Evolutionary conservation across 257 asterid species (phyloP).

Genomic region (Nicotiana otophora): DNA sequence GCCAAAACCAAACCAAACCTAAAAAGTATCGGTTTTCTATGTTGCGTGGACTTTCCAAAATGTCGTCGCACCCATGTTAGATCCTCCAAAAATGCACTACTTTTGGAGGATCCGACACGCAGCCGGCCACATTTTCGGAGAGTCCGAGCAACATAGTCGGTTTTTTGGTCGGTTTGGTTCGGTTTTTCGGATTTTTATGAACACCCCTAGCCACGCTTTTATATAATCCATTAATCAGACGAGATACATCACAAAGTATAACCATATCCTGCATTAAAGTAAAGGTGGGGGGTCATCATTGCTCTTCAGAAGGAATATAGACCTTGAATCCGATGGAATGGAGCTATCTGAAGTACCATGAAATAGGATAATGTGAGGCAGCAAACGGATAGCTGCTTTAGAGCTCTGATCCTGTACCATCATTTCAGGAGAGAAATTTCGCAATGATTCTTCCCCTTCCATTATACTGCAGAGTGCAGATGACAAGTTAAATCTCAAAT

Average conservation of each 20-base stretch:
- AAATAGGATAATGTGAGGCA: conserved; percentile 68
- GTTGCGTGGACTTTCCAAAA: too few relatives aligned
- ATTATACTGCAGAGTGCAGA: conserved; percentile 63
- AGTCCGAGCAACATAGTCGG: too few relatives aligned
- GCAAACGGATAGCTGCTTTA: conserved; percentile 36
- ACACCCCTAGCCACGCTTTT: too few relatives aligned
- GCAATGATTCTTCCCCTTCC: conserved; percentile 87
- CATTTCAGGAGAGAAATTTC: conserved; percentile 75
- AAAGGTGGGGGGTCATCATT: not conserved
- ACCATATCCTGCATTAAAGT: not conserved
- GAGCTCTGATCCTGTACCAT: conserved; percentile 43
- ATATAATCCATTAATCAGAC: not conserved
- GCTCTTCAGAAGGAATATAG: conserved; percentile 18
- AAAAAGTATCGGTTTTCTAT: too few relatives aligned
- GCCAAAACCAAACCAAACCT: too few relatives aligned
- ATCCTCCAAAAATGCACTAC: too few relatives aligned
- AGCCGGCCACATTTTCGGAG: too few relatives aligned
- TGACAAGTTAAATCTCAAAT: conserved; percentile 10
- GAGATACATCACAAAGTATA: not conserved
- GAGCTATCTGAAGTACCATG: conserved; percentile 84
- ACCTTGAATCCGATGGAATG: conserved; percentile 83
- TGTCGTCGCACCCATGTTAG: too few relatives aligned
- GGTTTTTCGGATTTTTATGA: too few relatives aligned
- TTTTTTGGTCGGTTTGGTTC: too few relatives aligned
- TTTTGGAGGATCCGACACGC: too few relatives aligned